Base-by-base conservation (phyloP, 306 rosid species). In the Trifolium repens region DNA sequence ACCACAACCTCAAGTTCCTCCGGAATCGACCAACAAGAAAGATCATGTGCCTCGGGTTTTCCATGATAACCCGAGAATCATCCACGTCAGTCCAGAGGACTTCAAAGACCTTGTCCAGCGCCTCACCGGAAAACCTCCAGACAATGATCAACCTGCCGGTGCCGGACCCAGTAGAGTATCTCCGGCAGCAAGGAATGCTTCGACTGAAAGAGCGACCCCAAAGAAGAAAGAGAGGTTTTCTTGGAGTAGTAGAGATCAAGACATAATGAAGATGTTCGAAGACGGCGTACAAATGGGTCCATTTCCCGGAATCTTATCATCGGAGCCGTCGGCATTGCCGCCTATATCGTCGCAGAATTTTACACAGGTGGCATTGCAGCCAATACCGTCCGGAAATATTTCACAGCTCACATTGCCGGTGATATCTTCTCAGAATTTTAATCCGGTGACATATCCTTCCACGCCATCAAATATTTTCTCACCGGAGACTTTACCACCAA, bases 51-150 rank as follows among this genome's bases (percentile, higher is more conserved):
- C 94, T 0, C 67, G 86, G 8, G 79, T 89, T 52, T 85, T 89
- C 86, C 86, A 90, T 78, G 66, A 80, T 9, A 81, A 84, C 1
- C 82, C 93, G 1, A 86, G 72, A 71, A 84, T 82, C 47, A 79
- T 89, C 83, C 88, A 88, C 64, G 71, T 84, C 71, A 26, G 64
- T 0, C 87, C 61, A 67, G 54, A 22, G 30, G 73, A 93, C 39
- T 93, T 93, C 89, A 91, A 73, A 91, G 81, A 89, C 84, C 5
- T 91, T 4, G 93, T 88, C 35, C 97, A 91, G 78, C 91, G 92
- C 57, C 98, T 93, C 71, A 91, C 98, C 35, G 98, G 98, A 0
- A 61, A 39, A 0, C 17, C 84, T 2, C 24, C 86, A 26, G 54
- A 53, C 4, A 67, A 81, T 0, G 72, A 37, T 5, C 66, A 65